phyloP scores from a whole-genome alignment of 768 basidiomycete species.

The Lactarius hatsudake region DNA sequence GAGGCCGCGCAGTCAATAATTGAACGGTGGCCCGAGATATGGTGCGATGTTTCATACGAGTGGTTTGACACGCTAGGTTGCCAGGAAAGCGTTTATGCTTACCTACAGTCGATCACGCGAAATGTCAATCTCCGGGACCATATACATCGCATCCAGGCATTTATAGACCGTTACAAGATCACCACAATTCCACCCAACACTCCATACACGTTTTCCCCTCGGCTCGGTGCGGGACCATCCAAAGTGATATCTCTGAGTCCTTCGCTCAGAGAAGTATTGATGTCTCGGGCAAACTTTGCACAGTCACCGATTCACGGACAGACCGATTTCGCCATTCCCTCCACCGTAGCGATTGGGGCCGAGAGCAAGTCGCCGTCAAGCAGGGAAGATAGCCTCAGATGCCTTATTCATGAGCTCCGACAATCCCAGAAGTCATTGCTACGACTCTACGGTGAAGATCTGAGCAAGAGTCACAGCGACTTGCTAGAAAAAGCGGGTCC shows the following conservation, averaged over 20 bases:
- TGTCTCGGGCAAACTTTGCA: neutral
- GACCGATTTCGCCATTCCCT: neutral
- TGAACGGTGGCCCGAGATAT: neutral
- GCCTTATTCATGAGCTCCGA: conserved; percentile 6
- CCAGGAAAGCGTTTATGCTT: neutral
- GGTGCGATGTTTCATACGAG: neutral
- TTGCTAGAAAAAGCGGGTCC: neutral
- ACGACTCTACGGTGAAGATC: conserved; percentile 9
- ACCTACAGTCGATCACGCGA: neutral
- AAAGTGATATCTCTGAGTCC: neutral
- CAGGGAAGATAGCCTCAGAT: neutral
- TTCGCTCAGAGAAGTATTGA: neutral
- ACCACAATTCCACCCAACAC: neutral
- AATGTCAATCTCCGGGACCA: neutral
- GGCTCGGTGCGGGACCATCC: neutral
- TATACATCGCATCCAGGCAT: neutral
- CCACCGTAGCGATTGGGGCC: neutral
- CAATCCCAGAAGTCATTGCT: neutral
- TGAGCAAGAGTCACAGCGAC: neutral
- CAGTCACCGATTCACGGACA: too few species aligned
- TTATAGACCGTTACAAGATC: neutral
- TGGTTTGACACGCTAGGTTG: neutral
- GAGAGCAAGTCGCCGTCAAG: neutral
- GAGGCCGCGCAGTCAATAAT: conserved; percentile 26
- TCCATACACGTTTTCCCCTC: neutral